phyloP scores from a whole-genome alignment of 2,329 filamentous ascomycete species.

The Septoria petroselini region DNA sequence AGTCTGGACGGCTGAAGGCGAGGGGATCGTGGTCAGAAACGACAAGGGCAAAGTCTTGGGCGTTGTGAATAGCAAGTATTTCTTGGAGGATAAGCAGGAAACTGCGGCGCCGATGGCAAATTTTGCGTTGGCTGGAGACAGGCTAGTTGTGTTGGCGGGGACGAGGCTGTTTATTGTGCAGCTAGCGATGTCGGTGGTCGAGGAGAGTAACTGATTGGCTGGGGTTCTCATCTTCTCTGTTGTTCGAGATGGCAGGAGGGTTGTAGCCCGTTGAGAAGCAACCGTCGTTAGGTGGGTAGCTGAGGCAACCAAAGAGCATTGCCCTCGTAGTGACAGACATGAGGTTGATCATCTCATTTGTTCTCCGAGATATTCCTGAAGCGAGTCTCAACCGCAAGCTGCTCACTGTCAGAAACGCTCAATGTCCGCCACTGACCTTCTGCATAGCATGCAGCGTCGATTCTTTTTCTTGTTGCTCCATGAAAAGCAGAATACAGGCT shows the following conservation, averaged over 20 bases:
- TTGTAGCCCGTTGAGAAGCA: too few species aligned
- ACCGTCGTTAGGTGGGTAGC: too few species aligned
- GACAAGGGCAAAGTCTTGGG: slow-evolving; percentile 4
- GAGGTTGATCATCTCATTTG: too few species aligned
- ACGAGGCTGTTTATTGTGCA: neutral
- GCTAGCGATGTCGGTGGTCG: slow-evolving; percentile 3
- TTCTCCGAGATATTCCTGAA: too few species aligned
- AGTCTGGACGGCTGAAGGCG: slow-evolving; percentile 29
- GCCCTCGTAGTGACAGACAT: too few species aligned
- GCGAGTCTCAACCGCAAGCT: too few species aligned
- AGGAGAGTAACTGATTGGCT: too few species aligned
- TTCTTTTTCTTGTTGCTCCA: neutral
- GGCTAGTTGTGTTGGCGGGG: neutral
- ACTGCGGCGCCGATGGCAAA: slow-evolving; percentile 6
- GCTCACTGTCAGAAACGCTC: too few species aligned
- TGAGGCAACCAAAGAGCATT: too few species aligned
- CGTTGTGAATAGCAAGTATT: neutral
- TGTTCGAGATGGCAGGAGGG: too few species aligned
- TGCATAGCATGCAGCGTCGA: neutral
- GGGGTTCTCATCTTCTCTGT: too few species aligned
- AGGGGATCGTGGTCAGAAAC: slow-evolving; percentile 24
- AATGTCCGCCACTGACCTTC: too few species aligned
- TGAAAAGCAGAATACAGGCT: neutral
- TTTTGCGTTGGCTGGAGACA: slow-evolving; percentile 14
- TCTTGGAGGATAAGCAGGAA: neutral